A percentile compares a stretch with the other conserved stretches of the same genome.
phyloP scores from a whole-genome alignment of 2,329 filamentous ascomycete genomes.

The Chaetomium sp. region DNA sequence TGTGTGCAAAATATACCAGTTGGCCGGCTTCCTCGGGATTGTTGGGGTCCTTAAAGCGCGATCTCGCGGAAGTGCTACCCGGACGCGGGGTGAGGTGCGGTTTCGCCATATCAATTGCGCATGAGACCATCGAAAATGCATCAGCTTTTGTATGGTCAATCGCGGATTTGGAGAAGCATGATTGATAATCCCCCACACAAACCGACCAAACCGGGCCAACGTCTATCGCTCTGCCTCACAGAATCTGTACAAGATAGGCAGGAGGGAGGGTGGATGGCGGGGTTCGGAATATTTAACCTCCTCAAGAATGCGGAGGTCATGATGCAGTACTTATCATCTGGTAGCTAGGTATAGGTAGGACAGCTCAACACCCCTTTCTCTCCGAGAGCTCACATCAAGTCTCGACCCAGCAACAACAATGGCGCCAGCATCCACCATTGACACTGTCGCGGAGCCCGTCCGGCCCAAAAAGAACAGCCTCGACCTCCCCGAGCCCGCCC shows the following conservation, averaged over 20 bases:
- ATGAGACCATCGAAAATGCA: constrained; percentile 1
- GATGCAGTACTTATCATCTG: no score
- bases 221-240: not conserved
- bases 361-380: no score
- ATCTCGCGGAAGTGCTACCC: no score
- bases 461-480: constrained; percentile 1
- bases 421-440: not conserved
- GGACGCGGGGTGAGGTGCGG: not conserved
- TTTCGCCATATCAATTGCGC: constrained; percentile 1
- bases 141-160: not conserved
- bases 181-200: constrained; percentile 3
- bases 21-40: not conserved
- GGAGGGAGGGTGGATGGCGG: not conserved
- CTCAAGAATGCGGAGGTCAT: no score
- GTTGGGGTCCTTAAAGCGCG: no score
- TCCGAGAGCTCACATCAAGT: no score
- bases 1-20: not conserved
- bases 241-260: not conserved
- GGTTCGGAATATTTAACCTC: no score
- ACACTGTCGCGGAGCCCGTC: not conserved
- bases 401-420: not conserved
- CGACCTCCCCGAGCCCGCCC: not conserved
- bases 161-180: not conserved
- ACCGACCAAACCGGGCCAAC: not conserved
- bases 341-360: no score